Evolutionary conservation across 2,329 filamentous ascomycete genomes (phyloP), one percentile per base, ranked within the genome.

Genomic region (Atkinsonella hypoxylon): DNA sequence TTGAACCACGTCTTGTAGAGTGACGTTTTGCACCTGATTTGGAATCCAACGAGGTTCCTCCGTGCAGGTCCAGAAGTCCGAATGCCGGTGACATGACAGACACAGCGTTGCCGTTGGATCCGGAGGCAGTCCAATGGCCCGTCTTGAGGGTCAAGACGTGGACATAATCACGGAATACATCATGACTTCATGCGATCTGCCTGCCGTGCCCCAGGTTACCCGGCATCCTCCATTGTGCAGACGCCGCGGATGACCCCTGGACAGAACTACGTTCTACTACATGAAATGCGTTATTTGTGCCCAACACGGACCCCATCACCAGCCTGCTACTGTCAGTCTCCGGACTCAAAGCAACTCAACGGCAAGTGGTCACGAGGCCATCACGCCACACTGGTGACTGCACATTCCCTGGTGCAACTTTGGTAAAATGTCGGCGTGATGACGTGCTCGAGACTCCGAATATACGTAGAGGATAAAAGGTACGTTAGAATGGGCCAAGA

Each of bases 91-190:
- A 22, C 39, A 47, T n/a, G n/a, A n/a, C n/a, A n/a, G n/a, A n/a
- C n/a, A n/a, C 38, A 18, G 20, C 45, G 31, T 50, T n/a, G 49
- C 49, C 45, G 38, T 17, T 43, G 36, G 38, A 47, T 51, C 45
- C 39, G 40, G 18, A 5, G 17, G 32, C 42, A 38, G 32, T 36
- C 17, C 32, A 17, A 8, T 43, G 22, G 6, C 22, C 39, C 39
- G 38, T 15, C 45, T 12, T 34, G 17, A 45, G 32, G 32, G 32
- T 13, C 3, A n/a, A 34, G 30, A 20, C 30, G 11, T 18, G 8
- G 9, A 41, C 39, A 20, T 40, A 17, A 8, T 8, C n/a, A n/a
- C n/a, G n/a, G 38, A 18, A 15, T 22, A 13, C 34, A 12, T 12
- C 34, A 36, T 36, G 34, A 15, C 34, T 36, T 5, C 34, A 12